Percentiles rank a stretch among this genome's conserved stretches.
Evolutionary conservation across 345 rosid genomes (phyloP).

Genomic region (Hibiscus mutabilis): DNA sequence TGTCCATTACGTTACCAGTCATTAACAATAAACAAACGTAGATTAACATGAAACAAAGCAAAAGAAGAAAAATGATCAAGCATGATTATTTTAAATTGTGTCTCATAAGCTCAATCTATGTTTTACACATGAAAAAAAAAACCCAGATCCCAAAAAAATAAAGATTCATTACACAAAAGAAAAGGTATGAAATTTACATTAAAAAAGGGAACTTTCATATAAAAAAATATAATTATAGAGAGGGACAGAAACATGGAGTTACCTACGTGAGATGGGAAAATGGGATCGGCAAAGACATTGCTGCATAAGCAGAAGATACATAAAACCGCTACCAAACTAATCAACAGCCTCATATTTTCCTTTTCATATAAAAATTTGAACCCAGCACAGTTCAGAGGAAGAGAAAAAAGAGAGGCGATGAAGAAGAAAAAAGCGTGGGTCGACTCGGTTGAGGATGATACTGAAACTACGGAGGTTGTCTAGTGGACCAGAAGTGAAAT

Average conservation of each 20-base stretch:
- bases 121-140: background rate
- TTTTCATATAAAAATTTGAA: background rate
- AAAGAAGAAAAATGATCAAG: background rate
- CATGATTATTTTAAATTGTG: background rate
- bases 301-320: background rate
- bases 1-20: too few species aligned
- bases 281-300: constrained; percentile 15
- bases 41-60: background rate
- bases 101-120: background rate
- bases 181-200: background rate
- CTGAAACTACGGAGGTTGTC: background rate
- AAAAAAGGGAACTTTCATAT: background rate
- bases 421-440: background rate
- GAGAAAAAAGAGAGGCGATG: background rate
- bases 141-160: background rate
- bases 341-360: background rate
- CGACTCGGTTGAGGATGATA: background rate
- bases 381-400: background rate
- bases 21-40: too few species aligned
- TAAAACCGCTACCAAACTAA: background rate
- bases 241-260: background rate
- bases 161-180: background rate
- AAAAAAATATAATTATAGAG: background rate
- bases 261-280: constrained; percentile 68
- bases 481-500: background rate